Evolutionary conservation across 2,329 filamentous ascomycete species (phyloP).

Genomic region (Neurospora crassa): DNA sequence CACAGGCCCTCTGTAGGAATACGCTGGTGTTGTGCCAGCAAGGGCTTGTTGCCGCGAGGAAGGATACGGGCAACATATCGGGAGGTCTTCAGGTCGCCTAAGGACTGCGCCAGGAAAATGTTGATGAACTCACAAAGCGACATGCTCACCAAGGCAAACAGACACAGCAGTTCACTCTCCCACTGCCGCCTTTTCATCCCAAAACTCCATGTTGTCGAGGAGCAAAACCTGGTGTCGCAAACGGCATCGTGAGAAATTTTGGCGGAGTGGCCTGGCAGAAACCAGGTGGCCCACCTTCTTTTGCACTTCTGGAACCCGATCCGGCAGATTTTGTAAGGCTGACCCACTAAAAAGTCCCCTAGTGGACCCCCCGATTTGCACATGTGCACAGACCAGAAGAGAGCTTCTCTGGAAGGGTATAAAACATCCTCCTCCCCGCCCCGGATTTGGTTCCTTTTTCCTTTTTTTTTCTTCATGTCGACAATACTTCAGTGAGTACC

Average conservation of each 20-base stretch:
- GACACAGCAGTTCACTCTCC: not conserved
- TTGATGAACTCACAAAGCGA: not conserved
- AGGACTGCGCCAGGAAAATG: not conserved
- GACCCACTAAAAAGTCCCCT: not conserved
- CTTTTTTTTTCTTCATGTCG: slow-evolving; percentile 48
- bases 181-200: not conserved
- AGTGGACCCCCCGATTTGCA: slow-evolving; percentile 11
- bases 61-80: not conserved
- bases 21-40: not conserved
- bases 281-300: not conserved
- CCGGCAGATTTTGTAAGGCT: not conserved
- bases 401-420: slow-evolving; percentile 24
- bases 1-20: not conserved
- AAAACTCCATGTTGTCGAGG: slow-evolving; percentile 4
- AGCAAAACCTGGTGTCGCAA: not conserved
- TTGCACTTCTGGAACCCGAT: not conserved
- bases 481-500: slow-evolving; percentile 44
- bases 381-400: slow-evolving; percentile 17
- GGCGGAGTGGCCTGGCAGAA: slow-evolving; percentile 28
- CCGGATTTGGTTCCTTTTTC: slow-evolving; percentile 27
- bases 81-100: not conserved
- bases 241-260: slow-evolving; percentile 19
- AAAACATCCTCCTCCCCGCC: slow-evolving; percentile 25
- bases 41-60: not conserved
- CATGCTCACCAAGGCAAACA: not conserved